phyloP scores from a whole-genome alignment of 83 land plant species.

The Thuja plicata region DNA sequence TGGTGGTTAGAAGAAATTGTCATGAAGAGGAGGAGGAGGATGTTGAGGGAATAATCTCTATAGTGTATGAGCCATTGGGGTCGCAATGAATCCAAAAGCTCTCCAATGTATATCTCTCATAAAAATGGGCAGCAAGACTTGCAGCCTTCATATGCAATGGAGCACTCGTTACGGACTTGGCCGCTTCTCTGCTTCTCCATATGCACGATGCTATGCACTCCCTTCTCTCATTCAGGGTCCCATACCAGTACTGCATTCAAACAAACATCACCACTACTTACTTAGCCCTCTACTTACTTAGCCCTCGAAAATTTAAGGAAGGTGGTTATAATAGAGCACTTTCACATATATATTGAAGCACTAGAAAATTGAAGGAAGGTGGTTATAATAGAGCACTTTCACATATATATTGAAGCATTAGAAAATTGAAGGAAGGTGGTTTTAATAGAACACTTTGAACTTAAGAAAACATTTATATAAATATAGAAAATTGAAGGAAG shows the following conservation, averaged over 20 bases:
- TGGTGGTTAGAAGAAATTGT: no score
- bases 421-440: no score
- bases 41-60: not conserved
- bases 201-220: conserved; percentile 5
- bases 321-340: no score
- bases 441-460: no score
- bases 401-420: no score
- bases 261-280: not conserved
- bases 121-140: not conserved
- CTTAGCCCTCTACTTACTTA: no score
- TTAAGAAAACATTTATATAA: no score
- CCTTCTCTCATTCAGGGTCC: not conserved
- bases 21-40: not conserved
- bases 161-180: not conserved
- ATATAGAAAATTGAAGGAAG: no score
- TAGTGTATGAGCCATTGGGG: not conserved
- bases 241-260: conserved; percentile 5
- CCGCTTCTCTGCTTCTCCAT: not conserved
- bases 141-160: not conserved
- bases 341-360: no score
- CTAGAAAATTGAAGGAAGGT: no score
- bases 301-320: no score
- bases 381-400: no score
- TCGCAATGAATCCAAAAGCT: not conserved
- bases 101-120: not conserved